Evolutionary conservation across 2,329 filamentous ascomycete genomes (phyloP).

Genomic region (Cercospora berteroae): DNA sequence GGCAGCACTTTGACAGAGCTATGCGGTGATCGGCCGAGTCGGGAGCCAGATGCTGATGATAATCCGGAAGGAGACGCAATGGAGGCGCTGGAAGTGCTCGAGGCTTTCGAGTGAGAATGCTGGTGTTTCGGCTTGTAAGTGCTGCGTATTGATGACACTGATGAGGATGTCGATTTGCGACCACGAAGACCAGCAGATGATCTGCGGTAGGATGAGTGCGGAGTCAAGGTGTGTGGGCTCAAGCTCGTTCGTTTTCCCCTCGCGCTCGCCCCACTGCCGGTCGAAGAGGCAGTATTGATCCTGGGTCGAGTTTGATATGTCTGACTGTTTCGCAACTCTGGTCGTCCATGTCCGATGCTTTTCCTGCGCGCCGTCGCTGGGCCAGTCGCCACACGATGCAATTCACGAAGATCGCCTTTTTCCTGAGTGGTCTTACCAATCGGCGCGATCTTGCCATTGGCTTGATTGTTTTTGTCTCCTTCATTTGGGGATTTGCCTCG

Average conservation of each 20-base stretch:
- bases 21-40: conserved; percentile 72
- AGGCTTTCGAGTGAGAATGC: conserved; percentile 89
- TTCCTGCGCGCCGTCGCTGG: conserved; percentile 34
- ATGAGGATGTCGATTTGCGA: conserved; percentile 93
- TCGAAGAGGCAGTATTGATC: conserved; percentile 43
- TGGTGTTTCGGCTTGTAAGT: conserved; percentile 77
- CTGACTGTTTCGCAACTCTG: conserved; percentile 40
- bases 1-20: conserved; percentile 93
- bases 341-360: conserved; percentile 37
- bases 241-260: conserved; percentile 55
- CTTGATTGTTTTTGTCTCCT: conserved; percentile 22
- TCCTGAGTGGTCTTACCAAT: conserved; percentile 23
- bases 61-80: conserved; percentile 50
- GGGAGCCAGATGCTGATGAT: conserved; percentile 56
- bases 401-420: conserved; percentile 31
- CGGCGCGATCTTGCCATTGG: conserved; percentile 20
- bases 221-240: conserved; percentile 76
- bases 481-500: conserved; percentile 57
- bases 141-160: conserved; percentile 86
- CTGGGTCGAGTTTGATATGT: conserved; percentile 44
- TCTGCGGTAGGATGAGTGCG: conserved; percentile 79
- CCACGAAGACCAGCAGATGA: conserved; percentile 81
- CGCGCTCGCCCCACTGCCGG: conserved; percentile 34
- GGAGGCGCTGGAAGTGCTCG: conserved; percentile 80
- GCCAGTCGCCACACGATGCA: conserved; percentile 39